Evolutionary conservation across 2,329 filamentous ascomycete species (phyloP).

Genomic region (Proliferodiscus dingleyae): DNA sequence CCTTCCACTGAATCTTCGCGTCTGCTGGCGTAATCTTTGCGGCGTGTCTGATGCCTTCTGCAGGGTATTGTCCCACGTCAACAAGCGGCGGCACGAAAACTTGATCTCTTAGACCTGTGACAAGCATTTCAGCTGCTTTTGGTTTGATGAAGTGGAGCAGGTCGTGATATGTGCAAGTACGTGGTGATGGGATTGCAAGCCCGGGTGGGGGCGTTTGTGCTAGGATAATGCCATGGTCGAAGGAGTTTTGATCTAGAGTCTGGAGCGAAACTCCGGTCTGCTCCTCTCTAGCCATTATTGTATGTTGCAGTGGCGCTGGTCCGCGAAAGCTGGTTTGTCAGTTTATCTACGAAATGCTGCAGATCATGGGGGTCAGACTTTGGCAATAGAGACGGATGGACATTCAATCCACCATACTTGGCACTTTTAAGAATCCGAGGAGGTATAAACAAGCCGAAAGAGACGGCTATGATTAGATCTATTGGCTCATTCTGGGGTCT

Average conservation of each 20-base stretch:
- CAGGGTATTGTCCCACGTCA: slow-evolving; percentile 31
- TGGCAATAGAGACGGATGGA: slow-evolving; percentile 88
- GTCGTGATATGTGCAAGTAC: slow-evolving; percentile 40
- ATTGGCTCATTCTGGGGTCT: slow-evolving; percentile 39
- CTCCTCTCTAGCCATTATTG: slow-evolving; percentile 59
- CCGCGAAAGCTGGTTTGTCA: slow-evolving; percentile 61
- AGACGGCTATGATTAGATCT: slow-evolving; percentile 86
- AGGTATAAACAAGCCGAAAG: slow-evolving; percentile 88
- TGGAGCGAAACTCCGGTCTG: slow-evolving; percentile 78
- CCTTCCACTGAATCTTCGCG: slow-evolving; percentile 55
- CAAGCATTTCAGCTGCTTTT: slow-evolving; percentile 66
- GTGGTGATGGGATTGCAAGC: slow-evolving; percentile 44
- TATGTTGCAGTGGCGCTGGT: slow-evolving; percentile 79
- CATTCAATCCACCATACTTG: slow-evolving; percentile 82
- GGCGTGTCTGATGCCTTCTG: slow-evolving; percentile 47
- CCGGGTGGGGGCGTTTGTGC: slow-evolving; percentile 60
- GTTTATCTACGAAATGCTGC: background rate
- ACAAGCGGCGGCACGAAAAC: slow-evolving; percentile 61
- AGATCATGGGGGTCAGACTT: slow-evolving; percentile 46
- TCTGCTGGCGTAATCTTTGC: slow-evolving; percentile 68
- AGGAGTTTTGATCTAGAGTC: slow-evolving; percentile 69
- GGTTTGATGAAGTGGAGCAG: slow-evolving; percentile 54
- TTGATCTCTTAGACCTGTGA: slow-evolving; percentile 56
- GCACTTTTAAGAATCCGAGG: slow-evolving; percentile 63
- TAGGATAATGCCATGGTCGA: slow-evolving; percentile 76